Percentiles rank a stretch among this genome's conserved stretches.
Evolutionary conservation across 768 basidiomycete species (phyloP).

Genomic region (Amanita muscaria): DNA sequence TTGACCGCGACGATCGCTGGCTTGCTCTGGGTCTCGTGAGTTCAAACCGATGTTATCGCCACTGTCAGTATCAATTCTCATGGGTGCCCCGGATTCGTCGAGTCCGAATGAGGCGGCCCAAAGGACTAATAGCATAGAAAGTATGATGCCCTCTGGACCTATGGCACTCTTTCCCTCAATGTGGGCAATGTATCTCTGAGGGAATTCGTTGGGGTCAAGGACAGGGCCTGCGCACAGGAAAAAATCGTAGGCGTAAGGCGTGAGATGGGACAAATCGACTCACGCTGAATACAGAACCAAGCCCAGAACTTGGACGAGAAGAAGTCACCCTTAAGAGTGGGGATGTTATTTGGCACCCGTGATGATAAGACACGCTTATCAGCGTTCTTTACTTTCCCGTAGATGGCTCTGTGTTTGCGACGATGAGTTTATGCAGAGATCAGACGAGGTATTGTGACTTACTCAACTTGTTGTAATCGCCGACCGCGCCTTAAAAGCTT

Average conservation of each 20-base stretch:
- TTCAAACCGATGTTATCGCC: neutral
- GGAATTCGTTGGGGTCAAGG: slow-evolving; percentile 74
- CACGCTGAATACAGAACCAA: slow-evolving; percentile 81
- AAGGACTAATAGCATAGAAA: slow-evolving; percentile 72
- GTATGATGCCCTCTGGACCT: slow-evolving; percentile 61
- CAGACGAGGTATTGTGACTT: slow-evolving; percentile 24
- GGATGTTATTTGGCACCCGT: slow-evolving; percentile 49
- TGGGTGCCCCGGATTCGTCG: slow-evolving; percentile 53
- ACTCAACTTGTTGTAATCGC: slow-evolving; percentile 81
- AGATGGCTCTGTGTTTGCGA: slow-evolving; percentile 53
- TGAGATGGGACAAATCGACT: slow-evolving; percentile 15
- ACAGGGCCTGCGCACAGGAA: slow-evolving; percentile 56
- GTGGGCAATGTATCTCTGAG: slow-evolving; percentile 61
- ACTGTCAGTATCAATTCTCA: slow-evolving; percentile 16
- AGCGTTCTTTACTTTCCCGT: slow-evolving; percentile 55
- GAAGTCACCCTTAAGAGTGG: slow-evolving; percentile 68
- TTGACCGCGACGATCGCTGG: slow-evolving; percentile 35
- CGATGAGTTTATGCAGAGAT: neutral
- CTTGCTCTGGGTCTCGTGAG: no score
- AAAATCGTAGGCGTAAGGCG: neutral
- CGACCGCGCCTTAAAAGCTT: slow-evolving; percentile 78
- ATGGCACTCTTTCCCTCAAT: slow-evolving; percentile 52
- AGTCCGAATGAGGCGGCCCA: slow-evolving; percentile 91
- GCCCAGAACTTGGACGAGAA: slow-evolving; percentile 81
- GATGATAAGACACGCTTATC: slow-evolving; percentile 25